Evolutionary conservation across 2,329 filamentous ascomycete genomes (phyloP).

Genomic region (Stachybotrys elegans): DNA sequence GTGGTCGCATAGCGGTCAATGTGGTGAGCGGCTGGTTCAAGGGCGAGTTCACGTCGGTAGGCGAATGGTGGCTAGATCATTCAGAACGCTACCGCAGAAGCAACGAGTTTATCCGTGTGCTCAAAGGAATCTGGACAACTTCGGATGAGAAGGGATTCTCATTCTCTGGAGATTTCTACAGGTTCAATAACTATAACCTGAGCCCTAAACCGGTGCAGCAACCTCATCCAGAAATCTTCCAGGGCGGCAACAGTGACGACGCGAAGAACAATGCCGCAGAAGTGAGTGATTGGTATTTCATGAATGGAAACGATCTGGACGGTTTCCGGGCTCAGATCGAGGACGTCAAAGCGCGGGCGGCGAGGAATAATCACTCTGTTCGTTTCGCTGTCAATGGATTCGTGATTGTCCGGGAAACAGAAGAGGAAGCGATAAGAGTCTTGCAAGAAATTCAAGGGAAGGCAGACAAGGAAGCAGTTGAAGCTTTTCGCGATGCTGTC

Average conservation of each 20-base stretch:
- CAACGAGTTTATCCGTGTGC: constrained; percentile 44
- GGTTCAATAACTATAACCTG: constrained; percentile 34
- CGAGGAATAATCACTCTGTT: constrained; percentile 30
- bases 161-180: background rate
- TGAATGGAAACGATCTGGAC: constrained; percentile 51
- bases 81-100: constrained; percentile 45
- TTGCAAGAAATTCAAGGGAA: constrained; percentile 48
- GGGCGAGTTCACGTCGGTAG: constrained; percentile 44
- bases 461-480: constrained; percentile 43
- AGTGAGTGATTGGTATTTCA: constrained; percentile 48
- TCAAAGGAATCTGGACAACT: constrained; percentile 17
- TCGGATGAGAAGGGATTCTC: background rate
- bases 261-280: constrained; percentile 42
- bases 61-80: constrained; percentile 51
- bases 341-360: constrained; percentile 41
- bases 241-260: constrained; percentile 47
- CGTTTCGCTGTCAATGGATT: constrained; percentile 46
- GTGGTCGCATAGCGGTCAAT: constrained; percentile 47
- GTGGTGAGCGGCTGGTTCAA: constrained; percentile 51
- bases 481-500: constrained; percentile 42
- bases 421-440: constrained; percentile 42
- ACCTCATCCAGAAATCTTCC: constrained; percentile 47
- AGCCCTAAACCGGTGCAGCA: constrained; percentile 44
- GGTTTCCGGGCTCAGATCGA: constrained; percentile 44
- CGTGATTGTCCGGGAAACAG: constrained; percentile 43